Evolutionary conservation across 768 basidiomycete species (phyloP).

Genomic region (Podaxis sp.): DNA sequence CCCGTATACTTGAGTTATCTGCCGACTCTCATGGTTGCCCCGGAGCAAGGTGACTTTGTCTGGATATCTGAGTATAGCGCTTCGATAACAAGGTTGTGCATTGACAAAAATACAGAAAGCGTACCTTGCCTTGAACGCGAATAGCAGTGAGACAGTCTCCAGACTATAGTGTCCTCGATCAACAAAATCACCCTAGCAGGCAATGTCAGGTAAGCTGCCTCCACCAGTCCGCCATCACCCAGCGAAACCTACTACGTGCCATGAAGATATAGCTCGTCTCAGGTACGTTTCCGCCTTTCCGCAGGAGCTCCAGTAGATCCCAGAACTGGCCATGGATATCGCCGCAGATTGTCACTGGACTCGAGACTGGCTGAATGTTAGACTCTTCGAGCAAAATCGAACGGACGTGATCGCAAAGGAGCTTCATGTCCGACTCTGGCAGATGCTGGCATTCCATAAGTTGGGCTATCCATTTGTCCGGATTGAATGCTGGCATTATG

Average conservation of each 20-base stretch:
- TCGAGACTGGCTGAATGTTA: constrained; percentile 95
- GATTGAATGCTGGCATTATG: constrained; percentile 24
- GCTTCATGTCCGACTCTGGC: constrained; percentile 88
- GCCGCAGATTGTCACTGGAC: constrained; percentile 90
- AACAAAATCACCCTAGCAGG: constrained; percentile 87
- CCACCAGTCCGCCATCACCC: constrained; percentile 15
- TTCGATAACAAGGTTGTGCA: constrained; percentile 8
- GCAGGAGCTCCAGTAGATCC: constrained; percentile 87
- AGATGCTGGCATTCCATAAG: constrained; percentile 85
- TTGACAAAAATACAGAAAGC: background rate
- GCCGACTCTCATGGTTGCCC: constrained; percentile 95
- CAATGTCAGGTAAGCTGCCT: constrained; percentile 20
- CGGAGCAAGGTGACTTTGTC: constrained; percentile 88
- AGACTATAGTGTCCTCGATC: constrained; percentile 95
- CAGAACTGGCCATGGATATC: constrained; percentile 99
- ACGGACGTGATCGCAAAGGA: constrained; percentile 86
- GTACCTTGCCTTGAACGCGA: constrained; percentile 87
- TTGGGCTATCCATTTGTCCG: constrained; percentile 85
- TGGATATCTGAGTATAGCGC: constrained; percentile 60
- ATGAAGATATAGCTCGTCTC: constrained; percentile 95
- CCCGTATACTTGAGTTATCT: constrained; percentile 99
- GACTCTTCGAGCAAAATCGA: constrained; percentile 92
- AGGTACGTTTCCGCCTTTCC: constrained; percentile 82
- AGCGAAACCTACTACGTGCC: constrained; percentile 58
- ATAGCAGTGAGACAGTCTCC: constrained; percentile 86